Evolutionary conservation across 1,284 basidiomycete species (phyloP).

Genomic region (Anthracocystis panici-leucophaei): DNA sequence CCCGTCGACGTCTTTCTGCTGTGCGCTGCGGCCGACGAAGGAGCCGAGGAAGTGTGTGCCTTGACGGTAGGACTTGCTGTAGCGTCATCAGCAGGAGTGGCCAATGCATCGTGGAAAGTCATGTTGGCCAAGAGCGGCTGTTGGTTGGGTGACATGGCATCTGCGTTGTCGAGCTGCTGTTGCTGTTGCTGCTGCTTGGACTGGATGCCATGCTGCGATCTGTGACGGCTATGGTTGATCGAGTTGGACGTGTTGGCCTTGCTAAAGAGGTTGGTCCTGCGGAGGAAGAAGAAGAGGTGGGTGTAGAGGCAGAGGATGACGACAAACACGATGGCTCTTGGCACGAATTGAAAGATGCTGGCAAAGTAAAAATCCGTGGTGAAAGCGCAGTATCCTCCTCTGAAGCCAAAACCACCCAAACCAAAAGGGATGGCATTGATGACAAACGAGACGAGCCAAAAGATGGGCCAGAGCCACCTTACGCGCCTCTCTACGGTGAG

Average conservation of each 20-base stretch:
- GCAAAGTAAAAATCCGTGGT: conserved; percentile 40
- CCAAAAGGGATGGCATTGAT: conserved; percentile 54
- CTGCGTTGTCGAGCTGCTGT: neutral
- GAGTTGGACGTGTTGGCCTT: conserved; percentile 30
- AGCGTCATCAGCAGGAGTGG: conserved; percentile 4
- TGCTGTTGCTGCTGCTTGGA: conserved; percentile 19
- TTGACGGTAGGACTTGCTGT: conserved; percentile 3
- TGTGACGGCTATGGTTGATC: conserved; percentile 19
- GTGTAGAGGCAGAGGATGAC: conserved; percentile 62
- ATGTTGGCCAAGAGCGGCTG: conserved; percentile 10
- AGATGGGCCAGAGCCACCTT: conserved; percentile 58
- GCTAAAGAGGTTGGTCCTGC: conserved; percentile 60
- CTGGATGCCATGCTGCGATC: conserved; percentile 9
- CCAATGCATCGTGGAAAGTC: neutral
- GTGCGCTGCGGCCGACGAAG: conserved; percentile 28
- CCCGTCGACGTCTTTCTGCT: conserved; percentile 24
- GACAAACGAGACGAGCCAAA: conserved; percentile 53
- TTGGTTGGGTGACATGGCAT: conserved; percentile 1
- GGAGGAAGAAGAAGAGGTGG: conserved; percentile 65
- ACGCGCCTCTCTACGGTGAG: conserved; percentile 54
- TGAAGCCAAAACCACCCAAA: conserved; percentile 49
- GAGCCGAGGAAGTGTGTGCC: conserved; percentile 9
- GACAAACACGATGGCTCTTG: conserved; percentile 52
- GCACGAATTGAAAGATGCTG: conserved; percentile 56
- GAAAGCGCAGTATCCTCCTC: conserved; percentile 58